Evolutionary conservation across 2,329 filamentous ascomycete species (phyloP).

Genomic region (Sporothrix variecibatus): DNA sequence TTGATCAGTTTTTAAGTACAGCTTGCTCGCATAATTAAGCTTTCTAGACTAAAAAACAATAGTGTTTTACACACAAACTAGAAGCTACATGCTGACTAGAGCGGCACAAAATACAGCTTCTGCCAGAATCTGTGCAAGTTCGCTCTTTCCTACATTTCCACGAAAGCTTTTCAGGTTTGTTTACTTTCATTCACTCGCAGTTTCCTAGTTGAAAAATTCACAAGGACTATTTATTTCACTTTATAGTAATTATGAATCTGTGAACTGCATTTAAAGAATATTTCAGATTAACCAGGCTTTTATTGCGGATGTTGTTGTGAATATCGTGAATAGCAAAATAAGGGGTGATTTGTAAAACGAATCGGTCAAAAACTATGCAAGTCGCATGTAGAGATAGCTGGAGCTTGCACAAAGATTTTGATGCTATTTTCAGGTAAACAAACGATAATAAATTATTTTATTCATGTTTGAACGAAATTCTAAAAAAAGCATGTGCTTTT

Average conservation of each 20-base stretch:
- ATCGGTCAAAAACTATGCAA: not conserved
- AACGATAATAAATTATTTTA: not conserved
- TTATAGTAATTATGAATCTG: too few species aligned
- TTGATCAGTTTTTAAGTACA: too few species aligned
- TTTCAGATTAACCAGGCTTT: not conserved
- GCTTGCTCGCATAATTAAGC: too few species aligned
- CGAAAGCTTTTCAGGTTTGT: not conserved
- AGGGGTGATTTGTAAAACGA: not conserved
- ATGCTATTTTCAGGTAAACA: not conserved
- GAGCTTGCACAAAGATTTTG: not conserved
- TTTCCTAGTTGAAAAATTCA: not conserved
- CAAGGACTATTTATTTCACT: not conserved
- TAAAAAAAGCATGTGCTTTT: not conserved
- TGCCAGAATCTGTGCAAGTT: not conserved
- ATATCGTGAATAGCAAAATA: not conserved
- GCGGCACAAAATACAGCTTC: not conserved
- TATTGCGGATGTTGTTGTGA: not conserved
- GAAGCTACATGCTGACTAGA: not conserved
- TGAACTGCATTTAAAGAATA: too few species aligned
- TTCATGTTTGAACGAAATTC: not conserved
- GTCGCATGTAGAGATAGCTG: not conserved
- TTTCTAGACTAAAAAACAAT: too few species aligned
- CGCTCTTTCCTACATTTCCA: not conserved
- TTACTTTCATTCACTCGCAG: not conserved
- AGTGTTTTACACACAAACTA: too few species aligned